phyloP scores from a whole-genome alignment of 2,329 filamentous ascomycete species.

The Xylariaceae sp. region DNA sequence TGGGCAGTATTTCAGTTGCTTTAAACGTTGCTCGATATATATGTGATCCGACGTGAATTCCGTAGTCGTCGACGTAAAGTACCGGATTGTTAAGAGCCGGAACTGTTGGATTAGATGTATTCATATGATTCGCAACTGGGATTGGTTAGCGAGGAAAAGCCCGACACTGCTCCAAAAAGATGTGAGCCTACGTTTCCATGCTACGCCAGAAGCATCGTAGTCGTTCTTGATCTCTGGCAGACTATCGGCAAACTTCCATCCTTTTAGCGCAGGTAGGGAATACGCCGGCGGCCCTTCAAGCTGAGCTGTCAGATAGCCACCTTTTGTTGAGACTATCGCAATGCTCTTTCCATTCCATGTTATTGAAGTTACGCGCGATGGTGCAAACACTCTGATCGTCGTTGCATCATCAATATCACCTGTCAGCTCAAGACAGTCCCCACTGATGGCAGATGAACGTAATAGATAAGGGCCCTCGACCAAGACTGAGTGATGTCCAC shows the following conservation, averaged over 20 bases:
- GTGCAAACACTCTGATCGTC: conserved; percentile 46
- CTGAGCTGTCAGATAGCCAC: conserved; percentile 28
- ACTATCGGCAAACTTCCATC: conserved; percentile 48
- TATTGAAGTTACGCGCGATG: conserved; percentile 42
- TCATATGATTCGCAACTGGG: conserved; percentile 45
- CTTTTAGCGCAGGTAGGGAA: conserved; percentile 38
- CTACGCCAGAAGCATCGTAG: conserved; percentile 42
- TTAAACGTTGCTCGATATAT: conserved; percentile 54
- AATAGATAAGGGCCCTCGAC: conserved; percentile 53
- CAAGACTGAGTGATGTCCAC: conserved; percentile 37
- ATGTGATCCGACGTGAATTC: conserved; percentile 52
- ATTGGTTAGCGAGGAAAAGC: background rate
- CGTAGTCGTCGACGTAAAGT: conserved; percentile 57
- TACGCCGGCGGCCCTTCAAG: conserved; percentile 30
- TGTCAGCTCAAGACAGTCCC: conserved; percentile 38
- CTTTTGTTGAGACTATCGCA: conserved; percentile 24
- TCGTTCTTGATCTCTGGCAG: conserved; percentile 45
- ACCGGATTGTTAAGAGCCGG: conserved; percentile 52
- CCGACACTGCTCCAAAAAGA: background rate
- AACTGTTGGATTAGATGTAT: conserved; percentile 45
- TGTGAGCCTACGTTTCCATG: conserved; percentile 40
- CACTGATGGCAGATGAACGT: conserved; percentile 39
- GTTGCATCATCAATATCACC: conserved; percentile 45
- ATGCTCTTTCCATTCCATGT: conserved; percentile 50
- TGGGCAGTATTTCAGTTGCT: conserved; percentile 35